Conservation (phyloP, 352 stramenopile species). For the Pythium rhizo-oryzae region DNA sequence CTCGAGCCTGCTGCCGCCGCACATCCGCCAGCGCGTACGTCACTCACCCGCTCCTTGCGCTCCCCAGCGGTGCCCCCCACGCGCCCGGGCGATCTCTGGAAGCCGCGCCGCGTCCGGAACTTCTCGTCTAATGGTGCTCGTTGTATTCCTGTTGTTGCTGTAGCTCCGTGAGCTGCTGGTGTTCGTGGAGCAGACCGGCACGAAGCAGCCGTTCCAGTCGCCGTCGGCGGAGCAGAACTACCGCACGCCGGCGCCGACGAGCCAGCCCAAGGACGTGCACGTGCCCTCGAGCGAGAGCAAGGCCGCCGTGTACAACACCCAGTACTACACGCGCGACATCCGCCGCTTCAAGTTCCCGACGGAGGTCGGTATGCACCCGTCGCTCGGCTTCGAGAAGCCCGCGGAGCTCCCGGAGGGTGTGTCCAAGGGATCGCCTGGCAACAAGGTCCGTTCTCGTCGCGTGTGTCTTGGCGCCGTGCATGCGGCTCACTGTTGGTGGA, state of each 20-base stretch:
- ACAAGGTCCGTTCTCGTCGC: slow-evolving; percentile 48
- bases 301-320: slow-evolving; percentile 84
- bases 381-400: slow-evolving; percentile 56
- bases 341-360: slow-evolving; percentile 66
- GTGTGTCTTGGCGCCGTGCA: neutral
- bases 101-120: neutral
- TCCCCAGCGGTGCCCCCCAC: neutral
- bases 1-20: slow-evolving; percentile 65
- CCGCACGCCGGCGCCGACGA: slow-evolving; percentile 79
- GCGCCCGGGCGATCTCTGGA: neutral
- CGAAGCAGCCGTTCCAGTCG: slow-evolving; percentile 74
- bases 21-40: slow-evolving; percentile 69
- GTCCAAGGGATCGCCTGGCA: slow-evolving; percentile 73
- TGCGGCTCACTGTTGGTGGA: neutral
- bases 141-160: slow-evolving; percentile 1
- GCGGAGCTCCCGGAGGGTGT: slow-evolving; percentile 67
- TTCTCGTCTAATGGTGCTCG: neutral
- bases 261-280: slow-evolving; percentile 62
- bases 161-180: slow-evolving; percentile 82
- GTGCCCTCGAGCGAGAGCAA: slow-evolving; percentile 76
- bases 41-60: neutral
- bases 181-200: slow-evolving; percentile 79
- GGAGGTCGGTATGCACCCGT: slow-evolving; percentile 77
- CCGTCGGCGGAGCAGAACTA: slow-evolving; percentile 63
- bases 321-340: slow-evolving; percentile 91